These are phyloP conservation scores for Epichloe elymi DNA, from an alignment of 2,329 filamentous ascomycete genomes.

Conservation along the genomic window DNA sequence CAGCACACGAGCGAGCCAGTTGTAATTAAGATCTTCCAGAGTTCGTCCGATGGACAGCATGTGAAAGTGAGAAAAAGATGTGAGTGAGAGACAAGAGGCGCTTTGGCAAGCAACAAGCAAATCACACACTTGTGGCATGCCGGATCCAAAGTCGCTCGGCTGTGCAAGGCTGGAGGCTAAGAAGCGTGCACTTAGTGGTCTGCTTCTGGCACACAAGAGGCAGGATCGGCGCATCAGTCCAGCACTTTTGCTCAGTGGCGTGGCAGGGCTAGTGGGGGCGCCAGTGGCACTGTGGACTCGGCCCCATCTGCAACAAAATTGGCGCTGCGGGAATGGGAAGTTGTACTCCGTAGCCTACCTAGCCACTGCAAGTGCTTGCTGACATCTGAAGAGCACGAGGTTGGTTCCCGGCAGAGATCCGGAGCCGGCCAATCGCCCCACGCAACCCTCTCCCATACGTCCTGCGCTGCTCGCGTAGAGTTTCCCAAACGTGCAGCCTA, in stretches of 20 bases:
- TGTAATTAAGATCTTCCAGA: no score
- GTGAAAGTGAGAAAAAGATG: background rate
- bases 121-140: background rate
- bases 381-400: conserved; percentile 4
- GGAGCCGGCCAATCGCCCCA: conserved; percentile 4
- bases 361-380: background rate
- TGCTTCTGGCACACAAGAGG: background rate
- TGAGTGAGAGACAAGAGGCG: background rate
- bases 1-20: background rate
- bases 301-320: background rate
- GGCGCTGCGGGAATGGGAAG: background rate
- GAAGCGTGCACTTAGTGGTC: no score
- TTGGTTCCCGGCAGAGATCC: conserved; percentile 3
- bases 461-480: background rate
- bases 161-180: background rate
- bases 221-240: background rate
- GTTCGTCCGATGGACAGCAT: no score
- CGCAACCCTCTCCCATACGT: background rate
- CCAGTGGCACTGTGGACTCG: background rate
- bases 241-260: background rate
- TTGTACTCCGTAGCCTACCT: background rate
- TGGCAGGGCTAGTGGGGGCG: background rate
- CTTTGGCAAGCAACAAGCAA: no score
- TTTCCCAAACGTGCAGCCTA: no score
- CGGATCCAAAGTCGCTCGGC: conserved; percentile 1